A percentile compares a stretch with the other conserved stretches of the same genome.
phyloP scores from a whole-genome alignment of 2,329 filamentous ascomycete species.

The Dactylellina cionopaga region DNA sequence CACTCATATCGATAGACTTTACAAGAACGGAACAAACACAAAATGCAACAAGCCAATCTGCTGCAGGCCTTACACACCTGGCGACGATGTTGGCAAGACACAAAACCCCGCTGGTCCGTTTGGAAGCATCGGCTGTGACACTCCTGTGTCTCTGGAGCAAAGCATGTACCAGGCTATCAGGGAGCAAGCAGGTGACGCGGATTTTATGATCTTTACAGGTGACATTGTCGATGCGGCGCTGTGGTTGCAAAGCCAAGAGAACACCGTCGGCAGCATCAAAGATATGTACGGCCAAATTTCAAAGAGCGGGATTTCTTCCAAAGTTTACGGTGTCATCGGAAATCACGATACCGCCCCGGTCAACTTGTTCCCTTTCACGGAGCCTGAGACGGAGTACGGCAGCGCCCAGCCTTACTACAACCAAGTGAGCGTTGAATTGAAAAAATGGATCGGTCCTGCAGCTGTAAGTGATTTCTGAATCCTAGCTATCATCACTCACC shows the following conservation, averaged over 20 bases:
- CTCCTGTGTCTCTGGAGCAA: conserved; percentile 65
- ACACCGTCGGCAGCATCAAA: conserved; percentile 60
- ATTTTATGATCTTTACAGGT: conserved; percentile 70
- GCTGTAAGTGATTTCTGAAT: conserved; percentile 34
- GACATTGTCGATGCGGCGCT: conserved; percentile 68
- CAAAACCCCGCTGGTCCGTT: conserved; percentile 66
- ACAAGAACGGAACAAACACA: conserved; percentile 66
- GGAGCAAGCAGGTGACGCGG: conserved; percentile 60
- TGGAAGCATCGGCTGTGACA: conserved; percentile 68
- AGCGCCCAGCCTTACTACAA: conserved; percentile 38
- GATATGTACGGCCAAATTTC: conserved; percentile 65
- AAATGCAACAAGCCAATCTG: conserved; percentile 71
- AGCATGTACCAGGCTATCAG: conserved; percentile 65
- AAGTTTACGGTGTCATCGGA: conserved; percentile 67
- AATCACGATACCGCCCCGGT: conserved; percentile 69
- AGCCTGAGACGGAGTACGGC: conserved; percentile 40
- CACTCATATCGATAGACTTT: conserved; percentile 69
- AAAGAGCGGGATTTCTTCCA: conserved; percentile 59
- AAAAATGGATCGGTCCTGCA: conserved; percentile 38
- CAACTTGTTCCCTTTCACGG: conserved; percentile 65
- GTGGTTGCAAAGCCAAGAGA: conserved; percentile 63
- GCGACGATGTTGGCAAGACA: conserved; percentile 65
- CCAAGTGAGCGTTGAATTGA: conserved; percentile 18
- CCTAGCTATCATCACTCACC: not conserved
- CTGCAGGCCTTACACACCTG: conserved; percentile 66